Base-by-base conservation (phyloP, 1,139 yeast species). In the Taphrina pruni region DNA sequence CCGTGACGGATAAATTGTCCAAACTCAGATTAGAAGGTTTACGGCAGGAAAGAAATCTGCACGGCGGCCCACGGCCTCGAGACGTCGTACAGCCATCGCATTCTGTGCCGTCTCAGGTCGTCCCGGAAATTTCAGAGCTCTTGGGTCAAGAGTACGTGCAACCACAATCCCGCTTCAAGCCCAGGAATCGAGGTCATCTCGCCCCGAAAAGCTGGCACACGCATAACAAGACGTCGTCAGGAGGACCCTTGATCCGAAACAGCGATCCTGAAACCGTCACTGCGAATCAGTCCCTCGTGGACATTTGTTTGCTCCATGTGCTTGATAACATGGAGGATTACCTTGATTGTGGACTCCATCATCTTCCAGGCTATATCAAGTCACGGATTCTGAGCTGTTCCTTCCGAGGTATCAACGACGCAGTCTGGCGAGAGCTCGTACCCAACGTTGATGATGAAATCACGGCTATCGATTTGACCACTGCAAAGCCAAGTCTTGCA, bases 151-250 rank as follows among this genome's bases (percentile, higher is more conserved):
- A 32, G 12, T 36, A 58, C 17, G 43, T 58, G 6, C 50, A 58
- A 32, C 62, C 62, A 14, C 52, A 43, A 12, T 32, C 62, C 7
- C 38, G 62, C 26, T 20, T 46, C 43, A 58, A 58, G 26, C 54
- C 54, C 14, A 52, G 62, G 17, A 43, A 36, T 58, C 62, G 62
- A 17, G 62, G 62, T 8, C 62, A 58, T 36, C 43, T 58, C 11
- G 62, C 62, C 14, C 62, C 62, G 21, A 58, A 58, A 20, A 45
- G 54, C 26, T 58, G 62, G 62, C 7, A n/a, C 32, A 11, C 35
- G 11, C 60, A 12, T 6, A 32, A 14, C 26, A 50, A 6, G 17
- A 21, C 55, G n/a, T 26, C 35, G 9, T 21, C 36, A 26, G 55
- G 55, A 9, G n/a, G 9, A 7, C n/a, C 20, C 2, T 12, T n/a